These are phyloP conservation scores for Arthrobotrys iridis DNA, from an alignment of 2,329 filamentous ascomycete genomes.

Conservation along the genomic window DNA sequence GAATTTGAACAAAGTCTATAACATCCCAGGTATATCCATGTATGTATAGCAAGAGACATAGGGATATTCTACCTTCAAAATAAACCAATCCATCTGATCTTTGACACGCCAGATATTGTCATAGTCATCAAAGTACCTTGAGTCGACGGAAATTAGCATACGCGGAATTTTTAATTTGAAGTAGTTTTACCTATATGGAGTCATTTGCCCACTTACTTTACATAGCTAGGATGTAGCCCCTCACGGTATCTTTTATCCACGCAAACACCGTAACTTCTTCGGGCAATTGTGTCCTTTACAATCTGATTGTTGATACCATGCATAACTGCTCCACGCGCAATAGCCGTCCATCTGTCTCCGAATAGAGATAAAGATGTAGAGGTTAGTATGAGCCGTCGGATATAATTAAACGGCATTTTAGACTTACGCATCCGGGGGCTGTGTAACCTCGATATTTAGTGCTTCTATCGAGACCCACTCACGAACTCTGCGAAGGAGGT, in stretches of 20 bases:
- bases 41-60: background rate
- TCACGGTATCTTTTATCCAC: background rate
- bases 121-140: conserved; percentile 12
- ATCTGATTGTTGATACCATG: conserved; percentile 16
- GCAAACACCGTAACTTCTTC: conserved; percentile 13
- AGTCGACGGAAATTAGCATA: background rate
- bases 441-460: background rate
- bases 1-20: no score
- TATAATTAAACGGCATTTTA: background rate
- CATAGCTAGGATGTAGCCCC: background rate
- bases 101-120: conserved; percentile 9
- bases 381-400: background rate
- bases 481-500: conserved; percentile 8
- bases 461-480: background rate
- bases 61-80: background rate
- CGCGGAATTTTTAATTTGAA: no score
- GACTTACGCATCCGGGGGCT: conserved; percentile 27
- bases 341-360: conserved; percentile 14
- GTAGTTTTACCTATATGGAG: background rate
- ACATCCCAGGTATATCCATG: no score
- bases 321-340: conserved; percentile 25
- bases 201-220: background rate
- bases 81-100: conserved; percentile 29
- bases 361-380: background rate
- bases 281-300: conserved; percentile 6